These are phyloP conservation scores for Plasmopara muralis DNA, from an alignment of 352 stramenopile species.

Conservation along the genomic window DNA sequence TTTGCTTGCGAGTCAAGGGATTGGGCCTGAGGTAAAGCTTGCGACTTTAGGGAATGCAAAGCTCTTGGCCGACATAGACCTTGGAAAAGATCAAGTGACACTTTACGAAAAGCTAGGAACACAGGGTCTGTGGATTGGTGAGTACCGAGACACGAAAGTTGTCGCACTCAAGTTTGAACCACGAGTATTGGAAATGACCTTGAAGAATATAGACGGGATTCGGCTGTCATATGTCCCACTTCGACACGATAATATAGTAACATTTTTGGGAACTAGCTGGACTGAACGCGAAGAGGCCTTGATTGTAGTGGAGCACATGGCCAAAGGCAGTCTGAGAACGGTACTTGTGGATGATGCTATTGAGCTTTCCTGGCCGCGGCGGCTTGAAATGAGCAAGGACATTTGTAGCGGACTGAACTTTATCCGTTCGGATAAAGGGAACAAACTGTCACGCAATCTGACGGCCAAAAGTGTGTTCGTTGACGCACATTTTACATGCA, in stretches of 20 bases:
- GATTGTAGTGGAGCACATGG: conserved; percentile 72
- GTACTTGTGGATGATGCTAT: conserved; percentile 43
- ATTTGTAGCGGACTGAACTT: conserved; percentile 46
- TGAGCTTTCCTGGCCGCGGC: conserved; percentile 45
- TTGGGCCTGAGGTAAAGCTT: conserved; percentile 7
- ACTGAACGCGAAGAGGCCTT: conserved; percentile 52
- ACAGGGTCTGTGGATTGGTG: conserved; percentile 45
- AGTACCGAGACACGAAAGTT: conserved; percentile 39
- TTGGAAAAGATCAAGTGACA: conserved; percentile 38
- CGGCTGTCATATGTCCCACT: conserved; percentile 49
- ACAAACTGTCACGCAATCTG: conserved; percentile 40
- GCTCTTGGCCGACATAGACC: conserved; percentile 39
- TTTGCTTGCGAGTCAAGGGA: conserved; percentile 12
- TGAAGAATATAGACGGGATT: conserved; percentile 40
- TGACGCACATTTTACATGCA: conserved; percentile 51
- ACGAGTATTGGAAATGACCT: conserved; percentile 27
- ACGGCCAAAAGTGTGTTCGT: conserved; percentile 56
- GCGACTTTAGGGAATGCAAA: conserved; percentile 11
- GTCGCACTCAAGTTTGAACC: conserved; percentile 50
- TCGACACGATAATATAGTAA: conserved; percentile 59
- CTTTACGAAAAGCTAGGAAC: conserved; percentile 48
- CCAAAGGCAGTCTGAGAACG: conserved; percentile 53
- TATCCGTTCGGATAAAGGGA: conserved; percentile 32
- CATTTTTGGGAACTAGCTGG: conserved; percentile 56
- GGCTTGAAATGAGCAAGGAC: conserved; percentile 44